These are phyloP conservation scores for Uronychia binucleata DNA, from an alignment of 73 alveolate genomes.

Conservation along the genomic window DNA sequence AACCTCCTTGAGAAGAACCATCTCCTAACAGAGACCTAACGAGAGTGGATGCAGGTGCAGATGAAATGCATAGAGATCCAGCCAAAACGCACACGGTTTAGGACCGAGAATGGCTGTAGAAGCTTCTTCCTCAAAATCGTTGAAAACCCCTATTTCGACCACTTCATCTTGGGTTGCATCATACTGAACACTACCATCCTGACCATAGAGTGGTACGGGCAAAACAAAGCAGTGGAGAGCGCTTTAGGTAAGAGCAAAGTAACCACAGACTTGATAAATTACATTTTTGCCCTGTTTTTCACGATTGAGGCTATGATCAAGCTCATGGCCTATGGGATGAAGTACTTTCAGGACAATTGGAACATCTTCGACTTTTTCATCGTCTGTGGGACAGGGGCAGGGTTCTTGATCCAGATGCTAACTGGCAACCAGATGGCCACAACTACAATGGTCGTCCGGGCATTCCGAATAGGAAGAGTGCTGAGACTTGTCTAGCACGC, in stretches of 20 bases:
- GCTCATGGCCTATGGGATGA: conserved; percentile 20
- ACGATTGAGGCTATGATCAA: conserved; percentile 54
- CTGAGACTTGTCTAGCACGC: conserved; percentile 37
- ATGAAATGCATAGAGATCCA: not conserved
- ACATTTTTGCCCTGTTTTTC: conserved; percentile 42
- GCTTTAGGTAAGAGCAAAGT: not conserved
- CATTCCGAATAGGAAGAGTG: conserved; percentile 48
- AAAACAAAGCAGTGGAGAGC: not conserved
- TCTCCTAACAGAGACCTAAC: conserved; percentile 2
- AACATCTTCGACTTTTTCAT: conserved; percentile 62
- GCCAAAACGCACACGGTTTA: not conserved
- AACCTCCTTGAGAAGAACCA: conserved; percentile 1
- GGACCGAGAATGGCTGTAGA: not conserved
- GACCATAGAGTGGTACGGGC: conserved; percentile 28
- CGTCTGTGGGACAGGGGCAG: conserved; percentile 54
- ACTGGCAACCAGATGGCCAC: conserved; percentile 8
- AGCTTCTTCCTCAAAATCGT: not conserved
- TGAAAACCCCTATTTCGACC: conserved; percentile 6
- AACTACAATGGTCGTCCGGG: conserved; percentile 40
- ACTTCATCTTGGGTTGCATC: conserved; percentile 18
- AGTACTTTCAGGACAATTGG: conserved; percentile 51
- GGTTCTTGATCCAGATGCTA: conserved; percentile 17
- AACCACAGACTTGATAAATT: conserved; percentile 30
- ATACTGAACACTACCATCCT: conserved; percentile 20
- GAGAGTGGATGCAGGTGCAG: conserved; percentile 7